Evolutionary conservation across 164 flowering plant genomes (phyloP).

Genomic region (Saururus chinensis): DNA sequence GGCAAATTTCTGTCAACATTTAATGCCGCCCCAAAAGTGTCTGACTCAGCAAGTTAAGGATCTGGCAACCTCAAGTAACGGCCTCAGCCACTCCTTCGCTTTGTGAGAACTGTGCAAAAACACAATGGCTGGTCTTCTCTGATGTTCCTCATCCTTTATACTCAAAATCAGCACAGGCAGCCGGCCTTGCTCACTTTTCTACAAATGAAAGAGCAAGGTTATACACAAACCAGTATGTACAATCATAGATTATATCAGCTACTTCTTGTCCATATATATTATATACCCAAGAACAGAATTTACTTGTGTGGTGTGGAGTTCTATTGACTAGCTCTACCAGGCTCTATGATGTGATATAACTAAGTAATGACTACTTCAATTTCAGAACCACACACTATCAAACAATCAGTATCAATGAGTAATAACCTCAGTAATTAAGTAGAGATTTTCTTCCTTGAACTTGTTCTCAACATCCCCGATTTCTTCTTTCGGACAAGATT

Average conservation of each 20-base stretch:
- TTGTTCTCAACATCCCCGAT: slow-evolving; percentile 35
- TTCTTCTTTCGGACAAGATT: slow-evolving; percentile 61
- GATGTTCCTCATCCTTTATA: slow-evolving; percentile 33
- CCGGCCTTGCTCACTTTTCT: slow-evolving; percentile 88
- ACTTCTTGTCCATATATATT: too few species aligned
- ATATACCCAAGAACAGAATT: too few species aligned
- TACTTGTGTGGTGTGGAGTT: too few species aligned
- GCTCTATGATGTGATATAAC: too few species aligned
- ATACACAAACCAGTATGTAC: neutral
- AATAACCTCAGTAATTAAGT: slow-evolving; percentile 77
- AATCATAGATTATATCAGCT: neutral
- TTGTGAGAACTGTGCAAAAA: slow-evolving; percentile 83
- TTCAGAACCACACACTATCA: too few species aligned
- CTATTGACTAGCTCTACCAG: too few species aligned
- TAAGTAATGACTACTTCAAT: too few species aligned
- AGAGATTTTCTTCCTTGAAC: slow-evolving; percentile 71
- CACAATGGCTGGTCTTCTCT: slow-evolving; percentile 73
- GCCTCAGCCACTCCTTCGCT: slow-evolving; percentile 90
- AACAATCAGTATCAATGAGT: neutral
- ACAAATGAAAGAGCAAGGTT: slow-evolving; percentile 1
- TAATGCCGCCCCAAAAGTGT: too few species aligned
- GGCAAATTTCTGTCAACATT: too few species aligned
- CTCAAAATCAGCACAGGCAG: slow-evolving; percentile 75
- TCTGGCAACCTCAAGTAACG: slow-evolving; percentile 66
- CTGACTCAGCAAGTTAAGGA: neutral